Conservation (phyloP, 176 grass and related monocot genomes). For the Chrysopogon serrulatus region DNA sequence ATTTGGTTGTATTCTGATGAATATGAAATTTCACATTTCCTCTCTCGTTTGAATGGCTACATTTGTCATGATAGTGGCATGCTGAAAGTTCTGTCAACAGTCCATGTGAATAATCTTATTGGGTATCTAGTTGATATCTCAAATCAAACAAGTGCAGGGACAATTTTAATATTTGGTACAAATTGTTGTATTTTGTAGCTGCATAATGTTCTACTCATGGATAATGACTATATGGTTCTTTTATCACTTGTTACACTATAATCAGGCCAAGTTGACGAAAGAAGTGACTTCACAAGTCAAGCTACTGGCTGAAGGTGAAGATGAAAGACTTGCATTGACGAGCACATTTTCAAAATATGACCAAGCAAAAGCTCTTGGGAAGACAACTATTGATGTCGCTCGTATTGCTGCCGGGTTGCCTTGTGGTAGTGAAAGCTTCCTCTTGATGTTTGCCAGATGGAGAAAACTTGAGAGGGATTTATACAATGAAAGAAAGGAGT, state of each 20-base stretch:
- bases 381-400: slow-evolving; percentile 92
- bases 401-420: slow-evolving; percentile 96
- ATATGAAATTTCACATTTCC: not conserved
- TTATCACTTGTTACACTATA: not conserved
- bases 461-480: slow-evolving; percentile 96
- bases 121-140: not conserved
- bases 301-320: slow-evolving; percentile 88
- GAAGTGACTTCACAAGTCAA: slow-evolving; percentile 96
- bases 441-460: slow-evolving; percentile 98
- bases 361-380: slow-evolving; percentile 96
- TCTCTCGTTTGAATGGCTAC: not conserved
- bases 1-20: slow-evolving; percentile 2
- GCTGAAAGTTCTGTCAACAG: not conserved
- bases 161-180: not conserved
- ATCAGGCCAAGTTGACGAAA: slow-evolving; percentile 81
- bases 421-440: slow-evolving; percentile 98
- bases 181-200: not conserved
- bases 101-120: not conserved
- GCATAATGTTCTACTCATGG: not conserved
- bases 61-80: not conserved
- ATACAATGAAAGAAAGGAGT: slow-evolving; percentile 97
- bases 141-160: not conserved
- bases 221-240: not conserved
- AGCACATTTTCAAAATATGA: slow-evolving; percentile 73
- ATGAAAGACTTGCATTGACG: slow-evolving; percentile 77